phyloP scores from a whole-genome alignment of 495 filamentous ascomycete genomes.

The Polyplosphaeria fusca region DNA sequence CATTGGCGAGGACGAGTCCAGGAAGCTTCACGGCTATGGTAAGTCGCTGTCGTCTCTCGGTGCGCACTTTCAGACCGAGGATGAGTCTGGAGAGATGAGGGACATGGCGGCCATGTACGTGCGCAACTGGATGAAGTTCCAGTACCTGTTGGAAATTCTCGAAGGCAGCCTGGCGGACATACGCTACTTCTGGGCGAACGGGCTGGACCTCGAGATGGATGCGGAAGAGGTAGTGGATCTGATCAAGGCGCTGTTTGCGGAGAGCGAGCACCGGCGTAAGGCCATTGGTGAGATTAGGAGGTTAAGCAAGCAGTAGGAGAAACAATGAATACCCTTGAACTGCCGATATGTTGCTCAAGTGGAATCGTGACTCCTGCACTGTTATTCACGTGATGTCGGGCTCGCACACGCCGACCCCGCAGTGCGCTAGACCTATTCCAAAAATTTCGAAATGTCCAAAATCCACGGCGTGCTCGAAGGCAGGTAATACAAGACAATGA shows the following conservation, averaged over 20 bases:
- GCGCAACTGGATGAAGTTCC: conserved; percentile 80
- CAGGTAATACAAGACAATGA: too few relatives aligned
- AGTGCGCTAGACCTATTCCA: conserved; percentile 9
- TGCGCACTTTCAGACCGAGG: conserved; percentile 67
- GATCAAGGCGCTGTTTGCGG: conserved; percentile 85
- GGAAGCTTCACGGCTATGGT: conserved; percentile 70
- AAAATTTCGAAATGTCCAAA: conserved; percentile 8
- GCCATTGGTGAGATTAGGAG: conserved; percentile 74
- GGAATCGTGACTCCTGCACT: too few relatives aligned
- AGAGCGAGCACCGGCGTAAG: conserved; percentile 71
- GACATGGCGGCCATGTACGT: conserved; percentile 73
- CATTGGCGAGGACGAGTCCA: conserved; percentile 84
- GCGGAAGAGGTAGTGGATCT: conserved; percentile 82
- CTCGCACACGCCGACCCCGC: conserved; percentile 6
- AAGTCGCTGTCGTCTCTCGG: conserved; percentile 66
- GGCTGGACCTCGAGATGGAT: conserved; percentile 77
- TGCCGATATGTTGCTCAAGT: too few relatives aligned
- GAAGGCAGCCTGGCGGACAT: conserved; percentile 89
- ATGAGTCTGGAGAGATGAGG: conserved; percentile 35
- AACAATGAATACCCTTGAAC: too few relatives aligned
- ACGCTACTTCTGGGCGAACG: conserved; percentile 78
- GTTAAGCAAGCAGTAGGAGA: not conserved
- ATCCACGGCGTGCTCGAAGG: conserved; percentile 2
- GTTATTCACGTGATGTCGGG: conserved; percentile 14
- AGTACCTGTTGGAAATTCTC: conserved; percentile 82